These are phyloP conservation scores for Colletotrichum sp. DNA, from an alignment of 2,329 filamentous ascomycete genomes.

Conservation along the genomic window DNA sequence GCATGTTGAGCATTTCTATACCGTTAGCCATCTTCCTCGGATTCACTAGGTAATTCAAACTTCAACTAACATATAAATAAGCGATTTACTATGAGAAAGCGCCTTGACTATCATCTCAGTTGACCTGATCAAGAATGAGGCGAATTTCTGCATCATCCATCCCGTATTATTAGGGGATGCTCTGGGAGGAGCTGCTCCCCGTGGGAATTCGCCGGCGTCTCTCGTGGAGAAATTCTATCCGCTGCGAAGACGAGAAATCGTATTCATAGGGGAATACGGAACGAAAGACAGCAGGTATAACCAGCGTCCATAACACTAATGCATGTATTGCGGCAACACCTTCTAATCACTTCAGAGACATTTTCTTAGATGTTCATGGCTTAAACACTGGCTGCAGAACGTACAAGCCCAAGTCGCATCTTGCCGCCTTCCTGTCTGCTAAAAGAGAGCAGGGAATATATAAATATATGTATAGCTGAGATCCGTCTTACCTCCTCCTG, in stretches of 20 bases:
- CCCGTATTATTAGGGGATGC: neutral
- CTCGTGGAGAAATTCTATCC: fast-evolving
- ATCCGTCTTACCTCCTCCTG: neutral
- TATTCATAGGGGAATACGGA: fast-evolving
- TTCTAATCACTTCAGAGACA: neutral
- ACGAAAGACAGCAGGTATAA: neutral
- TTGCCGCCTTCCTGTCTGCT: neutral
- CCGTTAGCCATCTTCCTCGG: neutral
- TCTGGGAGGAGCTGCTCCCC: neutral
- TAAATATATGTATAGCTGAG: neutral
- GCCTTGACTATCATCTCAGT: neutral
- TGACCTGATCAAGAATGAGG: neutral
- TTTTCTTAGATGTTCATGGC: neutral
- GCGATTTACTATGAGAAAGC: neutral
- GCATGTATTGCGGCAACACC: neutral
- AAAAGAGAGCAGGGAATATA: neutral
- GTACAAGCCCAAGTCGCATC: fast-evolving
- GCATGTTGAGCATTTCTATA: neutral
- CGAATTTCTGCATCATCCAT: neutral
- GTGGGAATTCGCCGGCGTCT: neutral
- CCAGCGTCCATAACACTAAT: neutral
- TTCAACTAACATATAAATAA: neutral
- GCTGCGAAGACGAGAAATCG: fast-evolving
- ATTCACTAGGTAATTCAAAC: neutral
- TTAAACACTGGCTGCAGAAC: too few species aligned